Evolutionary conservation across 352 stramenopile genomes (phyloP).

Genomic region (Phytophthora boehmeriae): DNA sequence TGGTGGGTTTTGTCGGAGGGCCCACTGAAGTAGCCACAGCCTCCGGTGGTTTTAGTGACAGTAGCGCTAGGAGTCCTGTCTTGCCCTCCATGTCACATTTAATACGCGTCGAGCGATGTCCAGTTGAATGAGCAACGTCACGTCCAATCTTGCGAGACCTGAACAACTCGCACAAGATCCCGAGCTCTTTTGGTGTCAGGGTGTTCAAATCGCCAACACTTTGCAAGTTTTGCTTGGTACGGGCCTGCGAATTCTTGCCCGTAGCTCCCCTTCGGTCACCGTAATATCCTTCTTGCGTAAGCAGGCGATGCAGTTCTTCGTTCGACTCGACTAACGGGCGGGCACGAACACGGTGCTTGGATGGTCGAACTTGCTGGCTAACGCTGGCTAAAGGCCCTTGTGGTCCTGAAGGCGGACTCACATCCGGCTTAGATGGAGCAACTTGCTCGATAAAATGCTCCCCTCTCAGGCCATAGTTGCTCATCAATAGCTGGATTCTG

Average conservation of each 20-base stretch:
- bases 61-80: slow-evolving; percentile 53
- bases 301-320: slow-evolving; percentile 64
- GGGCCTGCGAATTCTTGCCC: slow-evolving; percentile 16
- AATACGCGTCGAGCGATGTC: slow-evolving; percentile 43
- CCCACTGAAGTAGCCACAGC: neutral
- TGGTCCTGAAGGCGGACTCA: neutral
- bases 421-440: slow-evolving; percentile 4
- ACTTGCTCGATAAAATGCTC: slow-evolving; percentile 34
- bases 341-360: slow-evolving; percentile 77
- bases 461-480: slow-evolving; percentile 84
- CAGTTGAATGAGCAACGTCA: slow-evolving; percentile 4
- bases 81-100: slow-evolving; percentile 54
- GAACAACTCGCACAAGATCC: slow-evolving; percentile 72
- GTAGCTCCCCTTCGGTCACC: slow-evolving; percentile 6
- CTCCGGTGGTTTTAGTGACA: slow-evolving; percentile 45
- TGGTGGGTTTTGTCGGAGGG: neutral
- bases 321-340: slow-evolving; percentile 76
- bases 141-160: slow-evolving; percentile 23
- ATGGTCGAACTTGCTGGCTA: slow-evolving; percentile 10
- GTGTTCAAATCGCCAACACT: slow-evolving; percentile 48
- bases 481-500: slow-evolving; percentile 87
- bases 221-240: slow-evolving; percentile 23
- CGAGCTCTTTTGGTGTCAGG: slow-evolving; percentile 60
- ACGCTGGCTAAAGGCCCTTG: neutral
- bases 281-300: slow-evolving; percentile 75